phyloP scores from a whole-genome alignment of 2,329 filamentous ascomycete species.

The Ascochyta rabiei region DNA sequence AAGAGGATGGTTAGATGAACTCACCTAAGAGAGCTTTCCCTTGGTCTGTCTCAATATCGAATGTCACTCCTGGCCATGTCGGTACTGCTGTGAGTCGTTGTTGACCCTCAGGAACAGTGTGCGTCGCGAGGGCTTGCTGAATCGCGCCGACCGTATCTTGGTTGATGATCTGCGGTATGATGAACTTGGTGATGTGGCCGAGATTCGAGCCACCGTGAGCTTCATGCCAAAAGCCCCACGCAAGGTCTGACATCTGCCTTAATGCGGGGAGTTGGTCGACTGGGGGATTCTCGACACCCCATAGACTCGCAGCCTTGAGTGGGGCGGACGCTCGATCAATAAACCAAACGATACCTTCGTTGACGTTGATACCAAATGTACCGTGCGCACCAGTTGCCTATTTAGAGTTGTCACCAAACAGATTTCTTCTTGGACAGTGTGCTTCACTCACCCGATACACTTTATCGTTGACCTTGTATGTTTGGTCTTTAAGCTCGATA shows the following conservation, averaged over 20 bases:
- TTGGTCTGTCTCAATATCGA: not conserved
- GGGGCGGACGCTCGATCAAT: constrained; percentile 8
- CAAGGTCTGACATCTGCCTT: constrained; percentile 15
- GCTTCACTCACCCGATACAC: constrained; percentile 4
- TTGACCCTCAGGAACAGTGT: not conserved
- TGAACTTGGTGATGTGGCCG: constrained; percentile 13
- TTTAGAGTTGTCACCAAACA: not conserved
- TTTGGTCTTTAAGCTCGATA: constrained; percentile 3
- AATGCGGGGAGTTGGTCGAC: constrained; percentile 3
- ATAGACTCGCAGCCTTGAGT: not conserved
- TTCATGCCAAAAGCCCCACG: constrained; percentile 17
- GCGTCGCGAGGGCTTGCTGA: not conserved
- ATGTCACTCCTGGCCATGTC: constrained; percentile 6
- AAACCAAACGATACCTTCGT: constrained; percentile 13
- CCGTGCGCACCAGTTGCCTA: constrained; percentile 12
- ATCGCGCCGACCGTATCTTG: not conserved
- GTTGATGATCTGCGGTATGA: constrained; percentile 9
- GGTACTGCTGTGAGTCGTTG: not conserved
- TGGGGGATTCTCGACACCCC: not conserved
- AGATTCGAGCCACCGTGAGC: not conserved
- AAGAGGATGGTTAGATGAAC: not conserved
- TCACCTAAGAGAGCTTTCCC: constrained; percentile 5
- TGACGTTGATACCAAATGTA: constrained; percentile 14
- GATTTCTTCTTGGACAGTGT: not conserved
- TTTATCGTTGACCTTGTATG: constrained; percentile 6